Percentiles rank a stretch among this genome's conserved stretches.
Evolutionary conservation across 2,329 filamentous ascomycete genomes (phyloP).

Genomic region (Onygenales sp.): DNA sequence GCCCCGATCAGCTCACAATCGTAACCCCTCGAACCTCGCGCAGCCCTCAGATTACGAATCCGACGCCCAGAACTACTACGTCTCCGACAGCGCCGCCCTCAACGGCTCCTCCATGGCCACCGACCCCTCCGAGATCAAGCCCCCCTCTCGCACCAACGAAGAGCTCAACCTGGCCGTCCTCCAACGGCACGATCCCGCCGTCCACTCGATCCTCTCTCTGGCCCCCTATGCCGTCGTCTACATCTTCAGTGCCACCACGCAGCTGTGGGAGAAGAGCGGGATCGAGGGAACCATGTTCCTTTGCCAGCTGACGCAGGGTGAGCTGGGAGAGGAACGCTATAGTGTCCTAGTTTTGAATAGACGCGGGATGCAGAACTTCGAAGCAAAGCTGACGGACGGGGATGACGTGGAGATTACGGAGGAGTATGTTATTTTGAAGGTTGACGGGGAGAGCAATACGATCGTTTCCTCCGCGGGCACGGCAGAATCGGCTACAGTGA

Average conservation of each 20-base stretch:
- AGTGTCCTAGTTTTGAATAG: constrained; percentile 64
- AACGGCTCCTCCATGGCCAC: constrained; percentile 1
- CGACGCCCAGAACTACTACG: constrained; percentile 44
- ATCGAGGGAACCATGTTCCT: constrained; percentile 86
- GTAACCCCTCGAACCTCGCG: constrained; percentile 6
- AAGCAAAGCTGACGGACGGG: constrained; percentile 49
- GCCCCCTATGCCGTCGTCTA: constrained; percentile 84
- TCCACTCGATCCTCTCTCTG: constrained; percentile 65
- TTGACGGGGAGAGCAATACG: constrained; percentile 25
- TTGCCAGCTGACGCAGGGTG: constrained; percentile 49
- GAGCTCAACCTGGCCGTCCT: constrained; percentile 83
- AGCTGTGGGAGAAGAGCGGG: constrained; percentile 73
- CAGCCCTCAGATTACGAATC: constrained; percentile 54
- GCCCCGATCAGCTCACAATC: constrained; percentile 5
- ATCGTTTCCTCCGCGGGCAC: constrained; percentile 6
- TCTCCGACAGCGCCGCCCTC: constrained; percentile 21
- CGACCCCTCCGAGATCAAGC: neutral
- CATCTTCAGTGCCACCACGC: constrained; percentile 56
- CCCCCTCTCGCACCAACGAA: constrained; percentile 57
- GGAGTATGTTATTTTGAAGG: constrained; percentile 52
- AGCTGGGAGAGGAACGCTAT: constrained; percentile 39
- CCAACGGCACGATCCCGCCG: constrained; percentile 66
- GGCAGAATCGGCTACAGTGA: constrained; percentile 12
- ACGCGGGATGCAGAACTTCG: constrained; percentile 60
- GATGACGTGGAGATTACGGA: constrained; percentile 56